These are phyloP conservation scores for Yamadazyma ubonensis DNA, from an alignment of 805 yeast genomes.

Conservation along the genomic window DNA sequence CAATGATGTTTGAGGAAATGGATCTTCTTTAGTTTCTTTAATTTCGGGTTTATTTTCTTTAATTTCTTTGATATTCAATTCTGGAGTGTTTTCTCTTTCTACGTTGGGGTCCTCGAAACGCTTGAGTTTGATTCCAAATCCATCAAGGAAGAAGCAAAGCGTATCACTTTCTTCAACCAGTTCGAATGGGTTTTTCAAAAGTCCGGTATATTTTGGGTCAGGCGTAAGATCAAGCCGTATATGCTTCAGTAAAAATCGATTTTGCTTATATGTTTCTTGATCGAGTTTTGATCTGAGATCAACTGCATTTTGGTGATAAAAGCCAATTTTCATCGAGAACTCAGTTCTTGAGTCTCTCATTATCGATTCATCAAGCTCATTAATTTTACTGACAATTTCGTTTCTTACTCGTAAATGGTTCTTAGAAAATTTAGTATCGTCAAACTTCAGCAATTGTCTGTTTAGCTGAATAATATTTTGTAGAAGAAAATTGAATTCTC, in stretches of 20 bases:
- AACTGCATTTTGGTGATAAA: constrained; percentile 19
- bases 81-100: constrained; percentile 2
- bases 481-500: constrained; percentile 36
- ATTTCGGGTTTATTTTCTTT: background rate
- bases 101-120: background rate
- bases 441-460: constrained; percentile 23
- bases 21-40: too few relatives aligned
- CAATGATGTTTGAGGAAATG: too few relatives aligned
- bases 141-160: constrained; percentile 8
- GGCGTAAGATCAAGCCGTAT: constrained; percentile 13
- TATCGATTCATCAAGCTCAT: constrained; percentile 31
- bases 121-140: constrained; percentile 12
- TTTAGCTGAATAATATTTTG: constrained; percentile 34
- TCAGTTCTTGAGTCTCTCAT: constrained; percentile 23
- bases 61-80: background rate
- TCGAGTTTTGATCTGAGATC: constrained; percentile 25
- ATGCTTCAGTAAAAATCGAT: constrained; percentile 13
- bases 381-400: constrained; percentile 28
- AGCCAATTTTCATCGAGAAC: constrained; percentile 24
- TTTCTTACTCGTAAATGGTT: constrained; percentile 24
- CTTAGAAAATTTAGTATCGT: constrained; percentile 14
- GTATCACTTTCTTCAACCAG: constrained; percentile 12
- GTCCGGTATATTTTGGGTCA: constrained; percentile 6
- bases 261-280: constrained; percentile 22
- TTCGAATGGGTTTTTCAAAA: constrained; percentile 12